Conservation (phyloP, 352 stramenopile genomes). For the Globisporangium perplexum region DNA sequence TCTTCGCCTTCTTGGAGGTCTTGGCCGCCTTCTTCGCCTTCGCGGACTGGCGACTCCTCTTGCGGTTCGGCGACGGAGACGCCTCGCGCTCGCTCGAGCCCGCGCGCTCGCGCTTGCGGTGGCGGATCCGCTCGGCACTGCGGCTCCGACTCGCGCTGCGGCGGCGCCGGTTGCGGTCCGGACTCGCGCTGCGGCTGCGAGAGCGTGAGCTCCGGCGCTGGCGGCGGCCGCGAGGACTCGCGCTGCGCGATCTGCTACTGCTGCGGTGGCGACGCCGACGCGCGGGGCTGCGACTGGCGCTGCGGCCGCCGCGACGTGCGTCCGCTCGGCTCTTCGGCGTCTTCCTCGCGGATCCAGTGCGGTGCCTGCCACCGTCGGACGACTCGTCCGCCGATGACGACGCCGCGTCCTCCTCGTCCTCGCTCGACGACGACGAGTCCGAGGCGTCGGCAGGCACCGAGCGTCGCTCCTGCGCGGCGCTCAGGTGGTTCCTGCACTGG, state of each 20-base stretch:
- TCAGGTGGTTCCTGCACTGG: conserved; percentile 83
- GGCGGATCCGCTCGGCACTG: background rate
- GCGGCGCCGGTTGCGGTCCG: conserved; percentile 10
- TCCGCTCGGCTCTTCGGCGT: conserved; percentile 10
- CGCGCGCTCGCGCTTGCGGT: background rate
- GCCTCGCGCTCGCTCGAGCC: background rate
- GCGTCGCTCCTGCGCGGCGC: conserved; percentile 30
- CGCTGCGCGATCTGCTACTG: conserved; percentile 11
- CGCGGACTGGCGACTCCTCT: conserved; percentile 22
- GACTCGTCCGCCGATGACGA: conserved; percentile 5
- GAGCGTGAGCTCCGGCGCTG: background rate
- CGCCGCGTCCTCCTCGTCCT: conserved; percentile 21
- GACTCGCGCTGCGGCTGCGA: conserved; percentile 12
- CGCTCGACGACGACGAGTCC: conserved; percentile 27
- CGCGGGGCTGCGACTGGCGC: conserved; percentile 10
- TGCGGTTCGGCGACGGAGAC: conserved; percentile 12
- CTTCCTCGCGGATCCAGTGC: background rate
- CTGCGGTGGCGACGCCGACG: background rate
- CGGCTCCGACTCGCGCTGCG: conserved; percentile 14
- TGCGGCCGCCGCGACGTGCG: conserved; percentile 10
- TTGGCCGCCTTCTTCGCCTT: conserved; percentile 24
- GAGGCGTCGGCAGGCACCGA: conserved; percentile 18
- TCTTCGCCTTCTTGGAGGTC: conserved; percentile 35
- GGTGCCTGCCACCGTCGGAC: conserved; percentile 3
- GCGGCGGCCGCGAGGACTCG: conserved; percentile 2